Conservation (phyloP, 305 asterid genomes). For the Fraxinus albicans region DNA sequence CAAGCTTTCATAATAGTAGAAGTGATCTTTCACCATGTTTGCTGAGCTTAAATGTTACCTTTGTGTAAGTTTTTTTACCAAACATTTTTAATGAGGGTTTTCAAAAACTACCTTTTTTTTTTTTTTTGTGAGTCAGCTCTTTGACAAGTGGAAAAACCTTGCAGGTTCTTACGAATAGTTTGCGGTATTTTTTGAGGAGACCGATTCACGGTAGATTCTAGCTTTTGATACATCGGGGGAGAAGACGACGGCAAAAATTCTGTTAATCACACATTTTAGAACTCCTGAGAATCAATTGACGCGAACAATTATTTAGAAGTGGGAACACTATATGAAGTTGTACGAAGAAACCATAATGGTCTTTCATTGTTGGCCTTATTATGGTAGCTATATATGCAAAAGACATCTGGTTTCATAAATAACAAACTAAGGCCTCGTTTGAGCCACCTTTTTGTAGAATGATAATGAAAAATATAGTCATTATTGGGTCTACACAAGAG, state of each 20-base stretch:
- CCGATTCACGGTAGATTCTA: conserved; percentile 79
- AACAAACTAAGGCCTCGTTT: background rate
- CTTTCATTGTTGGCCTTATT: background rate
- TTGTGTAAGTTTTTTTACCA: background rate
- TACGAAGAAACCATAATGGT: background rate
- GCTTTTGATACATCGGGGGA: conserved; percentile 53
- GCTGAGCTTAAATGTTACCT: background rate
- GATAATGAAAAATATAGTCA: no score
- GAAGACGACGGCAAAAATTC: background rate
- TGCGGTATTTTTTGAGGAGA: conserved; percentile 77
- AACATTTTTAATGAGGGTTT: background rate
- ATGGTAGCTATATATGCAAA: background rate
- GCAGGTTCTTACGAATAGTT: conserved; percentile 87
- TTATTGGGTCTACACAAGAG: no score
- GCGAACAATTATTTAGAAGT: background rate
- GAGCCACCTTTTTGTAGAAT: no score
- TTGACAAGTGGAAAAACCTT: background rate
- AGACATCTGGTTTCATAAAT: no score
- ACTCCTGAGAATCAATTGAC: background rate
- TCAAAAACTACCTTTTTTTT: background rate
- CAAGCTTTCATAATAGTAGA: background rate
- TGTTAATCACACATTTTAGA: background rate
- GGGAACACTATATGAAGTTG: background rate
- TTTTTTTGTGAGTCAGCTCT: background rate
- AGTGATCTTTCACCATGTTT: background rate